Evolutionary conservation across 2,329 filamentous ascomycete genomes (phyloP), one percentile per base, ranked within the genome.

Genomic region (Ophidiomyces ophidiicola): DNA sequence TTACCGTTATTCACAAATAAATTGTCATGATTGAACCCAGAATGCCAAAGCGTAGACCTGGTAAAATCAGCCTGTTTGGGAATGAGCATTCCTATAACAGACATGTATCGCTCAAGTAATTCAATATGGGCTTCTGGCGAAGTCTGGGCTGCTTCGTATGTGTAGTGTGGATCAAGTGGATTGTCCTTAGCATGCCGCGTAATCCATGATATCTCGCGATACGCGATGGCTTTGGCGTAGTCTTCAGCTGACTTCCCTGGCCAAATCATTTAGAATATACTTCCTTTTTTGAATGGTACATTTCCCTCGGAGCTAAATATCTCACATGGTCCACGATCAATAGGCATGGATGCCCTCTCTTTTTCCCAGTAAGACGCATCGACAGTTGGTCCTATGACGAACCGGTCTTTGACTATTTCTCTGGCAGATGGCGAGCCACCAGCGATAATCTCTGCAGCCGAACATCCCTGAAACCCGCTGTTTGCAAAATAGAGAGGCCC

Each of bases 241-340:
- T 57, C 56, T 23, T 52, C 41, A 7, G 54, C 38, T n/a, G 23
- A 48, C 49, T 51, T 46, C 59, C 59, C 60, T 62, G 43, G 15
- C 42, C 45, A 39, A 28, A 15, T 14, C 7, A 23, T n/a, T 21
- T 35, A 3, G 30, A 15, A 32, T n/a, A 17, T 37, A 4, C 32
- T 11, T 12, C 14, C 5, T 28, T n/a, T 6, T 2, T 39, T 12
- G 5, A 23, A 12, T 6, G 6, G 14, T 12, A 10, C 15, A 32
- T 15, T 12, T n/a, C 8, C 18, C 18, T 26, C 30, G 44, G 39
- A 43, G 32, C 36, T 31, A 35, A n/a, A 26, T 26, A 8, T 40
- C 57, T 41, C 49, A 64, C 60, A 66, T 32, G 60, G 62, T n/a
- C 63, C 61, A 31, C 59, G 53, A 46, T 63, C 56, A 39, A 61